A percentile compares a stretch with the other conserved stretches of the same genome.
phyloP scores from a whole-genome alignment of 148 eudicot species.

The Nyssa sinensis region DNA sequence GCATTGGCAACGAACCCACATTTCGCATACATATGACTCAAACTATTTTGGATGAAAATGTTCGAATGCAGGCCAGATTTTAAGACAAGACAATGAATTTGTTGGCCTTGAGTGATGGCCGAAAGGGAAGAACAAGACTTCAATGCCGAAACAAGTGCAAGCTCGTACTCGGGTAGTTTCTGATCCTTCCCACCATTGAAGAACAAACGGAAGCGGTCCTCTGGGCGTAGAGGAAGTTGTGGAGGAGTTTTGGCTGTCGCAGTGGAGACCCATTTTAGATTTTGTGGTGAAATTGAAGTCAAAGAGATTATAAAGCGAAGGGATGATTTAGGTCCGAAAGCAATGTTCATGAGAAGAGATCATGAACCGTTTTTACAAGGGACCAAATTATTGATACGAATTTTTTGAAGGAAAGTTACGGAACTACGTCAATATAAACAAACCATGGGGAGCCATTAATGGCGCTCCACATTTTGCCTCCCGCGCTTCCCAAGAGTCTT shows the following conservation, averaged over 20 bases:
- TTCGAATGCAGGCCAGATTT: conserved; percentile 61
- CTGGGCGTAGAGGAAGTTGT: conserved; percentile 11
- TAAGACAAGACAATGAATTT: conserved; percentile 51
- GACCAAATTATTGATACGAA: too few species aligned
- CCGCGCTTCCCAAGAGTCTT: too few species aligned
- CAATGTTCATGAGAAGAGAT: conserved; percentile 39
- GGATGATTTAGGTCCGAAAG: conserved; percentile 35
- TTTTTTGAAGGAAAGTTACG: too few species aligned
- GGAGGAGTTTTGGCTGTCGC: conserved; percentile 19
- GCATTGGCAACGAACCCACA: conserved; percentile 50
- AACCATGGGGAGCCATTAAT: too few species aligned
- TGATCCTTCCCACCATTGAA: conserved; percentile 17
- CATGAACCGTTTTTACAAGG: conserved; percentile 11
- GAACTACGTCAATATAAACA: too few species aligned
- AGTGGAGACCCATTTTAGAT: conserved; percentile 36
- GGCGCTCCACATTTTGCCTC: too few species aligned
- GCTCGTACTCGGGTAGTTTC: conserved; percentile 34
- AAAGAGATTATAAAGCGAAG: conserved; percentile 3
- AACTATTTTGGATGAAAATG: conserved; percentile 66
- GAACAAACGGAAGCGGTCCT: conserved; percentile 31
- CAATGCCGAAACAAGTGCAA: conserved; percentile 49
- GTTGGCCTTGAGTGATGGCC: conserved; percentile 46
- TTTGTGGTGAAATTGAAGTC: conserved; percentile 13
- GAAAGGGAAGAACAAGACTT: conserved; percentile 58
- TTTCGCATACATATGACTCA: conserved; percentile 76